Base-by-base conservation (phyloP, 306 rosid genomes). In the Quercus mongolica region DNA sequence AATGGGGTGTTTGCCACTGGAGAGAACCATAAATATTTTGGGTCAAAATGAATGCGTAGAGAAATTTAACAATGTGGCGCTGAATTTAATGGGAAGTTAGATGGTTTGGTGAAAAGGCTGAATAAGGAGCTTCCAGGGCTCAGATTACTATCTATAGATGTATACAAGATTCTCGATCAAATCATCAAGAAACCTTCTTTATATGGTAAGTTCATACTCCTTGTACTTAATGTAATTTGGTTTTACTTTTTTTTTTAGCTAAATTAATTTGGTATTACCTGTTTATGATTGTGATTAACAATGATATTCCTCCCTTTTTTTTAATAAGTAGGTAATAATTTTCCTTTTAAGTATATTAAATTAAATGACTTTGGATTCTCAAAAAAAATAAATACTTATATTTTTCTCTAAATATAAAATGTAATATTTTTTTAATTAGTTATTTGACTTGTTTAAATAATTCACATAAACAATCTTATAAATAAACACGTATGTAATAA, bases 1-100 rank as follows among this genome's bases (percentile, higher is more conserved):
- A 3, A 92, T 92, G 93, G 97, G 97, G 58, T 92, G 97, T 84
- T 80, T 92, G 89, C 97, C 97, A 12, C 75, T 92, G 58, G 97
- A 92, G 82, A 90, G 97, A 76, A 76, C 92, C 49, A 80, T 83
- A 25, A 90, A 92, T 67, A 51, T 83, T 20, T 33, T 80, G 26
- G 71, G 52, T 0, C 17, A 57, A 1, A 62, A 83, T 65, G 86
- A 69, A 1, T 88, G 91, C 23, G 62, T 59, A 1, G 77, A 88
- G 59, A 75, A 85, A 9, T 79, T 55, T 49, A 88, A 88, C 81
- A 74, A 20, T 1, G 86, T 88, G 67, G 89, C 91, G 15, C 4
- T 76, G 76, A 85, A 26, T 88, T 88, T 52, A 88, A 88, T 46
- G 75, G 18, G 54, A 88, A 85, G 77, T 64, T 88, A 79, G 79